Percentiles rank a stretch among this genome's conserved stretches.
These are phyloP conservation scores for Coleophoma cylindrospora DNA, from an alignment of 2,329 filamentous ascomycete species.

Conservation along the genomic window DNA sequence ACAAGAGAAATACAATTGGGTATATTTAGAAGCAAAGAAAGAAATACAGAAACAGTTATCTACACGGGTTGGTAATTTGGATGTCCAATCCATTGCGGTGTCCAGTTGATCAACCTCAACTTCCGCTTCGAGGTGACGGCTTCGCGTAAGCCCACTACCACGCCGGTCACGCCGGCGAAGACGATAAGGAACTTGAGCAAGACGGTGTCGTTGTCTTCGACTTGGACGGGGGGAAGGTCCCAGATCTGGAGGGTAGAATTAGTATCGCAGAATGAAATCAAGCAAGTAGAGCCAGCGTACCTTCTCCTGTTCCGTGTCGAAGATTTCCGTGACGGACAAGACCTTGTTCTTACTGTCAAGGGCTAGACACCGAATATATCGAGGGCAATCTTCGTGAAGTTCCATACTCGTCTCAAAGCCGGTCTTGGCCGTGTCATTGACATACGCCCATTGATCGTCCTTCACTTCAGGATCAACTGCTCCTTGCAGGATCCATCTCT, in stretches of 20 bases:
- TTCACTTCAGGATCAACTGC: background rate
- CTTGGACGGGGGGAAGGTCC: slow-evolving; percentile 12
- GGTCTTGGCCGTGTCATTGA: background rate
- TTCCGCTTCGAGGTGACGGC: background rate
- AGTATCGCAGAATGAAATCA: background rate
- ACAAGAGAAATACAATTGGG: too few species aligned
- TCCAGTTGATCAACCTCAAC: background rate
- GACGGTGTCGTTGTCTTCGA: slow-evolving; percentile 10
- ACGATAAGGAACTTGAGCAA: slow-evolving; percentile 5
- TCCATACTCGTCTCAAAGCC: background rate
- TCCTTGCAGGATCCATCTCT: slow-evolving; percentile 39
- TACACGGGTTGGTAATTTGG: too few species aligned
- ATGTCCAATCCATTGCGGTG: background rate
- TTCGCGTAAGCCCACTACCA: slow-evolving; percentile 3
- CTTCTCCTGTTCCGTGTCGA: background rate
- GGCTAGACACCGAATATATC: background rate
- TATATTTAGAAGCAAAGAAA: too few species aligned
- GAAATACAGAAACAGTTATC: too few species aligned
- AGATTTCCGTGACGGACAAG: background rate
- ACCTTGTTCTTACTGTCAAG: background rate
- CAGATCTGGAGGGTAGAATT: slow-evolving; percentile 4
- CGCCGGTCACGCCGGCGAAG: slow-evolving; percentile 2
- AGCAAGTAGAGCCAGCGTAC: background rate
- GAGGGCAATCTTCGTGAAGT: background rate
- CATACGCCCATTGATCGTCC: background rate